Evolutionary conservation across 140 eudicot species (phyloP), one percentile per base, ranked within the genome.

Genomic region (Cichorium intybus): DNA sequence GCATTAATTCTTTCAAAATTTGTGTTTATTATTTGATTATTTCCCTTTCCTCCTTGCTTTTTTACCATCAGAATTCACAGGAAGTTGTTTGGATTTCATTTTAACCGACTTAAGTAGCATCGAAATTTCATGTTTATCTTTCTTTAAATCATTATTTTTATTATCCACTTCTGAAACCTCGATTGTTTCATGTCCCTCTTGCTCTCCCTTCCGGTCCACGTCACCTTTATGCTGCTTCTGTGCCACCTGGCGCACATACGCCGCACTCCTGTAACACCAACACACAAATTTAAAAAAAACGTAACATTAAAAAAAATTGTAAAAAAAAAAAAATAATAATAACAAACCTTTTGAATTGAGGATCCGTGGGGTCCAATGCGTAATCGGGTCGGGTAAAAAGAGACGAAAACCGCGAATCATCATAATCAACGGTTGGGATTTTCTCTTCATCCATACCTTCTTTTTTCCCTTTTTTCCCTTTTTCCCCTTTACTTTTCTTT

Each of bases 331-430:
- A 6, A 56, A 16, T 15, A 21, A 23, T 12, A 26, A 20, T 24
- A 35, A 61, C 0, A n/a, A 73, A 88, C 97, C 97, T 86, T 75
- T 86, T 88, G 69, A 79, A 93, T 11, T 87, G 94, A 64, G 99
- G 99, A 70, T 93, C 97, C 1, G 97, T 93, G 18, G 97, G 99
- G 71, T 93, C 99, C 84, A 86, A 73, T 26, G 97, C 97, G 74
- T 75, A 93, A 8, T 75, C 80, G 3, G 84, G 95, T 31, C 79
- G 56, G 31, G 49, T 76, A 59, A 83, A 80, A 8, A 85, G 77
- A 47, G 80, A 64, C 2, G 95, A 81, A 75, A 93, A 88, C 64
- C 99, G 83, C 0, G 90, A 81, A 77, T 93, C 99, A 5, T 80
- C 82, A 23, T 69, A 76, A 60, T 85, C 95, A 10, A 70, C 71